Percentiles rank a stretch among this genome's conserved stretches.
Evolutionary conservation across 768 basidiomycete genomes (phyloP).

Genomic region (Mycena leptocephala): DNA sequence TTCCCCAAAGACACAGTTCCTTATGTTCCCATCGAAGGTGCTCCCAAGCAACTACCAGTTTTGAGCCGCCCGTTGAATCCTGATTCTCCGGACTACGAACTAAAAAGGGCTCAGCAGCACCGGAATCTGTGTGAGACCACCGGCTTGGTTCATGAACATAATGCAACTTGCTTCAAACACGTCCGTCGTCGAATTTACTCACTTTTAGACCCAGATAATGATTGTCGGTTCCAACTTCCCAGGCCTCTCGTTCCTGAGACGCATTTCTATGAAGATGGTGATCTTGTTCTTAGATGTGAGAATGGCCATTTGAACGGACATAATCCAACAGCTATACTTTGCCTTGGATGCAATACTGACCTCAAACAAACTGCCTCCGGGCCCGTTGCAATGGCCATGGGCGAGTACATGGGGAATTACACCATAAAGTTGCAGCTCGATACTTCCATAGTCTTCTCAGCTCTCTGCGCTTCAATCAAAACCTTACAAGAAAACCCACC

Average conservation of each 20-base stretch:
- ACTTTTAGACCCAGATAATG: not conserved
- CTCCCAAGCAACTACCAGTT: not conserved
- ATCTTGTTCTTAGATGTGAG: not conserved
- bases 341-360: conserved; percentile 11
- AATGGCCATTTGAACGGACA: not conserved
- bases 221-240: not conserved
- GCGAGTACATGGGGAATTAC: conserved; percentile 25
- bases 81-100: not conserved
- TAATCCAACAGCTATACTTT: not conserved
- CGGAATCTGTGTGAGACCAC: not conserved
- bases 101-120: not conserved
- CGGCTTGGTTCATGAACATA: conserved; percentile 10
- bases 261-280: not conserved
- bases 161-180: conserved; percentile 33
- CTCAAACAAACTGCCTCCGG: conserved; percentile 30
- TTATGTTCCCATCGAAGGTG: not conserved
- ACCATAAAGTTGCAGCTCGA: conserved; percentile 27
- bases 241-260: not conserved
- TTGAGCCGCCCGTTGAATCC: not conserved
- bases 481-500: conserved; percentile 26
- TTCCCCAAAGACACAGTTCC: not conserved
- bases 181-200: not conserved
- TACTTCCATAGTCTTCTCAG: conserved; percentile 30
- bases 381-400: conserved; percentile 25
- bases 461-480: conserved; percentile 36